These are phyloP conservation scores for Volvariella volvacea DNA, from an alignment of 1,284 basidiomycete species.

Conservation along the genomic window DNA sequence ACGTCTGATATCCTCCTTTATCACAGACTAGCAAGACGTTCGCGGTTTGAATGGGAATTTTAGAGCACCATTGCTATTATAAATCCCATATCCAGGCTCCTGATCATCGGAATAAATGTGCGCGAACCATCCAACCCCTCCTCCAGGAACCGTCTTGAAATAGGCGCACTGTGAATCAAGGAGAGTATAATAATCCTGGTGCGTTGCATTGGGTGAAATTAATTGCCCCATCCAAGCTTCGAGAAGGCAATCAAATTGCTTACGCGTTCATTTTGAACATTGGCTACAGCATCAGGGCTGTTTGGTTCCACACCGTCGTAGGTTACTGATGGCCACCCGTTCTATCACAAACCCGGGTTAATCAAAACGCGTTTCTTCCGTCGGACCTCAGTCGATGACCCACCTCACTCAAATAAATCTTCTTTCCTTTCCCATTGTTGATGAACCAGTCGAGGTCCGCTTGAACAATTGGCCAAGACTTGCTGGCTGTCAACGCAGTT, in stretches of 20 bases:
- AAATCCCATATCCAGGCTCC: slow-evolving; percentile 65
- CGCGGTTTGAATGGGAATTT: slow-evolving; percentile 53
- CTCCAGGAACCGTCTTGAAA: slow-evolving; percentile 50
- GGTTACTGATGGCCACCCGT: slow-evolving; percentile 66
- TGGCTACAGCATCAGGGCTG: slow-evolving; percentile 44
- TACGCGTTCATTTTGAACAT: slow-evolving; percentile 53
- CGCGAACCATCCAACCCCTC: slow-evolving; percentile 75
- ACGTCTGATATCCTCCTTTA: too few relatives aligned
- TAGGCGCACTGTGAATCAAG: slow-evolving; percentile 58
- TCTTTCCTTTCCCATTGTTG: slow-evolving; percentile 52
- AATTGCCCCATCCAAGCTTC: not conserved
- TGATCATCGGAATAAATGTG: slow-evolving; percentile 66
- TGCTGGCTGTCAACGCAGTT: slow-evolving; percentile 27
- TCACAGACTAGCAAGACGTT: slow-evolving; percentile 32
- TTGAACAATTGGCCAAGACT: slow-evolving; percentile 58
- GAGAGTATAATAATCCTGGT: slow-evolving; percentile 54
- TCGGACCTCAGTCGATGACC: too few relatives aligned
- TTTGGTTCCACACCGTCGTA: slow-evolving; percentile 57
- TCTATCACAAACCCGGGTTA: slow-evolving; percentile 46
- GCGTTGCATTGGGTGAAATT: not conserved
- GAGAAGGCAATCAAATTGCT: slow-evolving; percentile 16
- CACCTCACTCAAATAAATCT: slow-evolving; percentile 67
- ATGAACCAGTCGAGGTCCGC: slow-evolving; percentile 60
- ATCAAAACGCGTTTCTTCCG: slow-evolving; percentile 71
- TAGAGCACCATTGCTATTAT: slow-evolving; percentile 33